Percentiles rank a stretch among this genome's conserved stretches.
Conservation (phyloP, 495 filamentous ascomycete genomes). For the Penicillium pulvis region DNA sequence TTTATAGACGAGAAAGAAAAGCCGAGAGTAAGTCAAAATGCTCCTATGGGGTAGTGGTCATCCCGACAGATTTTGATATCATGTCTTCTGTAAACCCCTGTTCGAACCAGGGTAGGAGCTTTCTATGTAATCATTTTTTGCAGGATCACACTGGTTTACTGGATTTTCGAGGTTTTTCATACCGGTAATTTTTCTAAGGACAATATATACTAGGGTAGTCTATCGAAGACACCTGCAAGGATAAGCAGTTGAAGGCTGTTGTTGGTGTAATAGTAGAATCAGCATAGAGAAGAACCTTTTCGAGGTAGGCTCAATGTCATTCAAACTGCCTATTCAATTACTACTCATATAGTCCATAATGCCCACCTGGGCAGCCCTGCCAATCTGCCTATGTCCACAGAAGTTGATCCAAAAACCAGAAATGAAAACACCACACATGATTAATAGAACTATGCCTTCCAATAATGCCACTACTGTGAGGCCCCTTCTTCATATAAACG, state of each 20-base stretch:
- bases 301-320: no score
- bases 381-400: constrained; percentile 15
- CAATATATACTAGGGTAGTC: no score
- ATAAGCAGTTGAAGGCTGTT: no score
- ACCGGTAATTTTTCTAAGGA: no score
- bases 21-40: neutral
- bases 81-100: neutral
- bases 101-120: constrained; percentile 2
- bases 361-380: constrained; percentile 6
- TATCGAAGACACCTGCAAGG: no score
- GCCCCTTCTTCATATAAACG: constrained; percentile 49
- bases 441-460: constrained; percentile 5
- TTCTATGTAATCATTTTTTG: neutral
- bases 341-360: constrained; percentile 5
- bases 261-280: no score
- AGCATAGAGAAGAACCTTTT: no score
- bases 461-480: constrained; percentile 19
- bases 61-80: neutral
- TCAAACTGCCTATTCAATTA: constrained; percentile 2
- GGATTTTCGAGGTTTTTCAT: no score
- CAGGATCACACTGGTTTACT: no score
- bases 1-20: neutral
- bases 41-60: constrained; percentile 2
- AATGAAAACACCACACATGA: constrained; percentile 1
- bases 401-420: constrained; percentile 3